Evolutionary conservation across 495 filamentous ascomycete genomes (phyloP).

Genomic region (Penicillium daleae): DNA sequence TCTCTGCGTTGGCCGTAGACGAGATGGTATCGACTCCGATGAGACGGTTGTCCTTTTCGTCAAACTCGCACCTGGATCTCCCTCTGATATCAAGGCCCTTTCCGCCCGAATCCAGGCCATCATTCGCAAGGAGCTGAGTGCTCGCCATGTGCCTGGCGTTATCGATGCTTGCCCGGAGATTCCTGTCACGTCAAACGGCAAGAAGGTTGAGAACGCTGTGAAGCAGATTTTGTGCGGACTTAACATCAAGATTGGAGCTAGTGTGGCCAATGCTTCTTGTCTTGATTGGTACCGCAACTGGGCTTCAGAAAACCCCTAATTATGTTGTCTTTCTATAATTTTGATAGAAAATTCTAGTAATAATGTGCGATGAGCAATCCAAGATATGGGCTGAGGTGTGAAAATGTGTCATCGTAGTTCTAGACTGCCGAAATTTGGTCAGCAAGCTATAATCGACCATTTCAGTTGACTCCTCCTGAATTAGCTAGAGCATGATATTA

Average conservation of each 20-base stretch:
- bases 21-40: slow-evolving; percentile 70
- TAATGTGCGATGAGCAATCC: slow-evolving; percentile 11
- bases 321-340: background rate
- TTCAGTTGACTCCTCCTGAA: background rate
- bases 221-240: slow-evolving; percentile 92
- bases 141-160: slow-evolving; percentile 83
- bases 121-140: slow-evolving; percentile 75
- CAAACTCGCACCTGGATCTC: slow-evolving; percentile 57
- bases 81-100: slow-evolving; percentile 46
- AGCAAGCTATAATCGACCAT: background rate
- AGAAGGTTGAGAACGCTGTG: slow-evolving; percentile 92
- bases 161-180: slow-evolving; percentile 80
- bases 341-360: slow-evolving; percentile 6
- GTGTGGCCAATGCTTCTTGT: slow-evolving; percentile 82
- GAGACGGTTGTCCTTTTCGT: slow-evolving; percentile 88
- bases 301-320: slow-evolving; percentile 52
- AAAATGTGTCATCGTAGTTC: slow-evolving; percentile 2
- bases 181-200: slow-evolving; percentile 87
- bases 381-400: background rate
- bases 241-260: slow-evolving; percentile 81
- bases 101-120: slow-evolving; percentile 60
- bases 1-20: slow-evolving; percentile 77
- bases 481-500: background rate
- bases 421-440: slow-evolving; percentile 7
- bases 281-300: slow-evolving; percentile 84